These are phyloP conservation scores for Entomortierella beljakovae DNA, from an alignment of 192 early-diverging fungal genomes.

Conservation along the genomic window DNA sequence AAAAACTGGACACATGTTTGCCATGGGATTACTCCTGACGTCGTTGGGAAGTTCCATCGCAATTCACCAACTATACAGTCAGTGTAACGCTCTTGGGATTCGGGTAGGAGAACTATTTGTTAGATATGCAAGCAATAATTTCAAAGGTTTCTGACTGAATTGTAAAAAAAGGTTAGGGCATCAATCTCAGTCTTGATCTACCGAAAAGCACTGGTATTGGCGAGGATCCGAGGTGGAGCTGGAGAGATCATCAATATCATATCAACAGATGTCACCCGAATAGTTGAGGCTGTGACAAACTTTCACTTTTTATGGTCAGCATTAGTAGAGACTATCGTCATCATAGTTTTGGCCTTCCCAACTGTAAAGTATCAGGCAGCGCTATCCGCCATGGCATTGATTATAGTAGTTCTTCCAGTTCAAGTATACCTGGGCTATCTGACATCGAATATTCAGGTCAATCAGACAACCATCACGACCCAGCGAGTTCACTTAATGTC, in stretches of 20 bases:
- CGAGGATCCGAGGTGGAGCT: slow-evolving; percentile 69
- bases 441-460: slow-evolving; percentile 56
- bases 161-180: slow-evolving; percentile 62
- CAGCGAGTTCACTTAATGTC: slow-evolving; percentile 67
- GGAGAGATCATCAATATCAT: slow-evolving; percentile 77
- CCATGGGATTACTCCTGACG: slow-evolving; percentile 66
- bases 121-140: too few species aligned
- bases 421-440: slow-evolving; percentile 62
- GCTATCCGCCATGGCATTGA: slow-evolving; percentile 52
- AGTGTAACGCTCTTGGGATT: slow-evolving; percentile 38
- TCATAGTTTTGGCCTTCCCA: slow-evolving; percentile 60
- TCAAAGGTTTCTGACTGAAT: too few species aligned
- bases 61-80: slow-evolving; percentile 36
- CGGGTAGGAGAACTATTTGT: slow-evolving; percentile 12
- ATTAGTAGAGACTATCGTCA: slow-evolving; percentile 37
- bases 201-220: slow-evolving; percentile 69
- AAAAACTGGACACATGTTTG: slow-evolving; percentile 56
- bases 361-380: slow-evolving; percentile 58
- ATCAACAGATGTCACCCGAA: slow-evolving; percentile 68
- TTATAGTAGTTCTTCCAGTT: slow-evolving; percentile 67
- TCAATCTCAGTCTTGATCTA: slow-evolving; percentile 73
- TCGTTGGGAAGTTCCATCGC: slow-evolving; percentile 47
- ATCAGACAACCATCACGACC: slow-evolving; percentile 60
- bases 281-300: slow-evolving; percentile 71
- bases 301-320: slow-evolving; percentile 70